A percentile compares a stretch with the other conserved stretches of the same genome.
Conservation (phyloP, 106 monocot species). For the Apostasia ramifera region DNA sequence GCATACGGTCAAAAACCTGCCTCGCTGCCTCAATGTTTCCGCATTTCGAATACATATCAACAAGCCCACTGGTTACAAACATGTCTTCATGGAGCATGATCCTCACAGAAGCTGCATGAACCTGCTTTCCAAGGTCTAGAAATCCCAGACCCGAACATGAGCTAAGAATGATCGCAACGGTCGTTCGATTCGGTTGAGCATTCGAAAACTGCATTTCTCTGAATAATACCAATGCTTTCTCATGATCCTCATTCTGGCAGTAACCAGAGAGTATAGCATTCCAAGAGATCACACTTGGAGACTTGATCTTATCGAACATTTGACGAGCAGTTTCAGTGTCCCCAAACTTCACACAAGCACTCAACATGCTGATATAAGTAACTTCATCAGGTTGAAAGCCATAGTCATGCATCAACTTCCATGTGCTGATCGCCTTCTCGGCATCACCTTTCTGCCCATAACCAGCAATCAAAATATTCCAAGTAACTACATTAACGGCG, state of each 20-base stretch:
- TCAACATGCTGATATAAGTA: conserved; percentile 56
- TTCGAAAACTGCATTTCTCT: conserved; percentile 54
- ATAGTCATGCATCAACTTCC: conserved; percentile 42
- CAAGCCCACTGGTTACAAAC: conserved; percentile 80
- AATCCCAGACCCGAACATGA: conserved; percentile 53
- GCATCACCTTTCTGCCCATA: conserved; percentile 56
- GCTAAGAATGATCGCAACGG: conserved; percentile 60
- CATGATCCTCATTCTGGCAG: conserved; percentile 41
- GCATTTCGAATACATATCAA: conserved; percentile 90
- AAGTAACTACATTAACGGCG: conserved; percentile 58
- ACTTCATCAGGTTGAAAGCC: conserved; percentile 69
- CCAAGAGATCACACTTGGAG: conserved; percentile 52
- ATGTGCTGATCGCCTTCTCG: conserved; percentile 33
- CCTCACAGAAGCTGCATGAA: conserved; percentile 59
- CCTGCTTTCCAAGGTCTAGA: conserved; percentile 54
- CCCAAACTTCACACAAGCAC: conserved; percentile 45
- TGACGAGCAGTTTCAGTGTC: conserved; percentile 43
- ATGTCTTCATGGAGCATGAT: conserved; percentile 40
- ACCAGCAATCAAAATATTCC: conserved; percentile 81
- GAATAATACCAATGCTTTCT: conserved; percentile 50
- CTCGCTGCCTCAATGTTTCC: conserved; percentile 44
- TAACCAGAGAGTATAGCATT: conserved; percentile 75
- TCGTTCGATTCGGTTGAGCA: conserved; percentile 56
- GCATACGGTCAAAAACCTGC: conserved; percentile 49
- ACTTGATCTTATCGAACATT: conserved; percentile 54